Evolutionary conservation across 352 stramenopile species (phyloP), one percentile per base, ranked within the genome.

Genomic region (Aphanomyces astaci): DNA sequence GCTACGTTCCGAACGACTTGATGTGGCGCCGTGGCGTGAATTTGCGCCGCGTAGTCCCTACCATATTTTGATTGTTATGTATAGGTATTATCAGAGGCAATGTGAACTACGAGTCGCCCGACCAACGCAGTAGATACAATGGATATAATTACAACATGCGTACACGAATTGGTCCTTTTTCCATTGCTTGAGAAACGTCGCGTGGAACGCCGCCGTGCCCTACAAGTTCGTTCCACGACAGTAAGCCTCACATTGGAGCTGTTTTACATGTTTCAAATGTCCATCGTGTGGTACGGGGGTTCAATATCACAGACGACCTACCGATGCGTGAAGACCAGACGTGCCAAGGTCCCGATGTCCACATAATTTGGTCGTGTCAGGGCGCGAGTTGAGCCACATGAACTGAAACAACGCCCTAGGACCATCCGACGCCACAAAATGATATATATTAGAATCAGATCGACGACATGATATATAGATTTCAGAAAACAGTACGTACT

Each of bases 151-250:
- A 55, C 27, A 17, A 39, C 1, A n/a, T 31, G 77, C 74, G 31
- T 49, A 87, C 78, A 87, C 76, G 39, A 89, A 93, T 62, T 73
- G 69, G 60, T 93, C 84, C 31, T 77, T 81, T 63, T 86, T 86
- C 84, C 84, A 93, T 56, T 81, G 86, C 77, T 91, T 93, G 57
- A 90, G 80, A 64, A 91, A 93, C 45, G 89, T 79, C 15, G 84
- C 69, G 13, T 80, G 59, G 64, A 93, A 93, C 22, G 79, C 13
- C 7, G 27, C n/a, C 0, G 51, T 59, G 51, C 51, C 51, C 51
- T 59, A 28, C n/a, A n/a, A n/a, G n/a, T n/a, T n/a, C n/a, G n/a
- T n/a, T n/a, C n/a, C n/a, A n/a, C n/a, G n/a, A n/a, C n/a, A n/a
- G n/a, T n/a, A n/a, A n/a, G n/a, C n/a, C n/a, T n/a, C n/a, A 24